Base-by-base conservation (phyloP, 768 basidiomycete genomes). In the Tricholoma flavovirens region DNA sequence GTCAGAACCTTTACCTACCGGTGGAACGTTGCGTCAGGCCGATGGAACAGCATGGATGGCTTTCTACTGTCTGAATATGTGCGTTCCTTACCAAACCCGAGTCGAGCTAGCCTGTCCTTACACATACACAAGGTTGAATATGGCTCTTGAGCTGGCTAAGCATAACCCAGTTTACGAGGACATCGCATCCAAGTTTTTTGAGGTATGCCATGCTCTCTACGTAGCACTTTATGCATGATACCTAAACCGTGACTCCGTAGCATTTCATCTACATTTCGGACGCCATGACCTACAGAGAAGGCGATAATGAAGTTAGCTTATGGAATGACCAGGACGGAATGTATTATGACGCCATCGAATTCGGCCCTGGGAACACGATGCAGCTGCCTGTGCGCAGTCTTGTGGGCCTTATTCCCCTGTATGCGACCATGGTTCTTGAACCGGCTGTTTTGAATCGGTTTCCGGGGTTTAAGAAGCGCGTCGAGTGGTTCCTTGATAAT, bases 1-100 rank as follows among this genome's bases (percentile, higher is more conserved):
- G 48, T 97, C 93, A 2, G 97, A 99, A 70, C 91, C 93, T 24
- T 73, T 99, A 22, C 97, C 97, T 6, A 98, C 95, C 5, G 96
- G 96, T 32, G 97, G 97, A 8, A 83, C 75, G 15, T 77, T 99
- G 56, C 93, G 96, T 53, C 97, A 99, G 73, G 94, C 97, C 7
- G 97, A 99, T 68, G 96, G 96, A 8, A 99, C 97, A 5, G 93
- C 96, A 0, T 99, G 97, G 97, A 99, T 99, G 97, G 97, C 94
- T 30, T 99, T 98, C 76, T 99, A 96, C 71, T 93, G 88, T 62
- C 72, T 98, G 56, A 97, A 97, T 66, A 98, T 98, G 97, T 91
- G 58, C 62, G 83, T 63, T 26, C 29, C 33, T 57, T 11, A 8
- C 26, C 50, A 29, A 9, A 11, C 15, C 40, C 26, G n/a, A 17